A percentile compares a stretch with the other conserved stretches of the same genome.
phyloP scores from a whole-genome alignment of 2,329 filamentous ascomycete genomes.

The Ceratocystis lukuohia region DNA sequence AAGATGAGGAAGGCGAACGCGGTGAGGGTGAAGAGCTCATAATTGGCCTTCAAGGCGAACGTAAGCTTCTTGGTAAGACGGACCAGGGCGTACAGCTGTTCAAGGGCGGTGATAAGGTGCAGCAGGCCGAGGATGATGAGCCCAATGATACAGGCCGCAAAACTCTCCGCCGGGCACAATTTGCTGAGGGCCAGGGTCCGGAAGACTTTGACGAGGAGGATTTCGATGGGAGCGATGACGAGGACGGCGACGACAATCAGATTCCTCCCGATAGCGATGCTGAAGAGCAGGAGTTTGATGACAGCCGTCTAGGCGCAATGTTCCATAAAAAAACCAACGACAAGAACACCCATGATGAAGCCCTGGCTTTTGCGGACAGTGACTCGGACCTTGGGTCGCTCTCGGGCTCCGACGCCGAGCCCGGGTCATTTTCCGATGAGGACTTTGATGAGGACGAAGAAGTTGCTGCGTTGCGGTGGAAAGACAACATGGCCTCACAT shows the following conservation, averaged over 20 bases:
- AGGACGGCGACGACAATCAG: constrained; percentile 27
- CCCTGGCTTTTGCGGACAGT: constrained; percentile 85
- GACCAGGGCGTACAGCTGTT: constrained; percentile 79
- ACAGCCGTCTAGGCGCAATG: constrained; percentile 46
- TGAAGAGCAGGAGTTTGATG: constrained; percentile 43
- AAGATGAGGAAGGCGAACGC: constrained; percentile 55
- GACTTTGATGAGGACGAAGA: constrained; percentile 54
- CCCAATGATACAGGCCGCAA: constrained; percentile 47
- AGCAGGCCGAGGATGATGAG: constrained; percentile 31
- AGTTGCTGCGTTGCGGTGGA: constrained; percentile 67
- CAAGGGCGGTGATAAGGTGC: constrained; percentile 57
- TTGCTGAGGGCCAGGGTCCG: constrained; percentile 47
- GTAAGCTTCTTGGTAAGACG: constrained; percentile 67
- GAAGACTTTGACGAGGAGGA: constrained; percentile 40
- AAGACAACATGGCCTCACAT: constrained; percentile 66
- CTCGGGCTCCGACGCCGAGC: constrained; percentile 42
- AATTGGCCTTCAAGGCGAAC: constrained; percentile 71
- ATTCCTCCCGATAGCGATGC: constrained; percentile 33
- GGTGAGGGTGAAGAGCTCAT: constrained; percentile 95
- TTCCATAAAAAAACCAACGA: constrained; percentile 39
- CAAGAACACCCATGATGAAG: constrained; percentile 39
- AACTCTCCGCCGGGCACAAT: constrained; percentile 41
- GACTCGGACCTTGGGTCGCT: constrained; percentile 92
- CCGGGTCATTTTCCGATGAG: constrained; percentile 34
- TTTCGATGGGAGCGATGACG: constrained; percentile 26